Evolutionary conservation across 2,329 filamentous ascomycete species (phyloP).

Genomic region (Trichothecium roseum): DNA sequence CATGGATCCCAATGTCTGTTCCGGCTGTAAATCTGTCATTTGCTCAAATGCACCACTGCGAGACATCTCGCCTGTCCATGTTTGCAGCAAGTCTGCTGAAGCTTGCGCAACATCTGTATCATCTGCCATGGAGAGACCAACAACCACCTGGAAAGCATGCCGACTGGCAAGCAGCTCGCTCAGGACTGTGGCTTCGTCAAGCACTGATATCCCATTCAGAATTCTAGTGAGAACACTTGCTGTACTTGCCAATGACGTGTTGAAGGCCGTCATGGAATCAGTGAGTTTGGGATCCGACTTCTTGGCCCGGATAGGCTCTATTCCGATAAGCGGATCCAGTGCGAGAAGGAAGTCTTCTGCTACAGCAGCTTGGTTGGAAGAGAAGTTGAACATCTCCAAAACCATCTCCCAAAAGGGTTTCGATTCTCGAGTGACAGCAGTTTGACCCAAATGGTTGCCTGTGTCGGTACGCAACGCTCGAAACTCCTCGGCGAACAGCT

Average conservation of each 20-base stretch:
- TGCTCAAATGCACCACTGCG: conserved; percentile 29
- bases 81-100: conserved; percentile 73
- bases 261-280: conserved; percentile 54
- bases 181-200: conserved; percentile 57
- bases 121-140: conserved; percentile 72
- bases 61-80: conserved; percentile 57
- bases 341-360: conserved; percentile 65
- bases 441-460: conserved; percentile 44
- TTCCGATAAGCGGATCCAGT: conserved; percentile 57
- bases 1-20: conserved; percentile 31
- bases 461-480: conserved; percentile 46
- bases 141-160: conserved; percentile 60
- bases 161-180: conserved; percentile 58
- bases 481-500: conserved; percentile 29
- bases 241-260: conserved; percentile 52
- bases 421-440: conserved; percentile 60
- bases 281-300: conserved; percentile 32
- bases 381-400: conserved; percentile 66
- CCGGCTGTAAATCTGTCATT: conserved; percentile 27
- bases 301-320: conserved; percentile 60
- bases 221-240: conserved; percentile 57
- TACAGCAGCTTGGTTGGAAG: conserved; percentile 61
- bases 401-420: conserved; percentile 25
- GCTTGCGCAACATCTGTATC: conserved; percentile 71
- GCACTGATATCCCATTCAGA: conserved; percentile 69